A percentile compares a stretch with the other conserved stretches of the same genome.
phyloP scores from a whole-genome alignment of 1,284 basidiomycete species.

The Cerrena zonata region DNA sequence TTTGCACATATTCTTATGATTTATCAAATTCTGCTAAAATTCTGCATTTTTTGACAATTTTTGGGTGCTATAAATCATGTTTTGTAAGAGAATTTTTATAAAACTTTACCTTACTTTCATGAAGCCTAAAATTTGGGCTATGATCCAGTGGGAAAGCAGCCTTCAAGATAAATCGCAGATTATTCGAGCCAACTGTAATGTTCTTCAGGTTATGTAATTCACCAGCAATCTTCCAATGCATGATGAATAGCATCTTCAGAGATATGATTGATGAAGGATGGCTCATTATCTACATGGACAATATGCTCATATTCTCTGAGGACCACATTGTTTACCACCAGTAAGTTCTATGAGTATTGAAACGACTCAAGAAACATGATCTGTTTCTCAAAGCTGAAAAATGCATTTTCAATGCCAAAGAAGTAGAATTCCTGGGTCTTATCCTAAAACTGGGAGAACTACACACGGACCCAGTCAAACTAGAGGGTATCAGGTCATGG shows the following conservation, averaged over 20 bases:
- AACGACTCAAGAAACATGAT: slow-evolving; percentile 23
- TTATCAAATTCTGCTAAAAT: no score
- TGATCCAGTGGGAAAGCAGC: no score
- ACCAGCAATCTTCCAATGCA: slow-evolving; percentile 23
- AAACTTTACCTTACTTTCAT: no score
- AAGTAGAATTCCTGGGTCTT: slow-evolving; percentile 39
- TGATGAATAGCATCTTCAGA: slow-evolving; percentile 20
- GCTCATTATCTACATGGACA: no score
- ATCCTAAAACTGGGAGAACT: slow-evolving; percentile 29
- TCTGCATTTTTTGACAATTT: no score
- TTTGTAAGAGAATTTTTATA: no score
- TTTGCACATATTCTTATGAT: no score
- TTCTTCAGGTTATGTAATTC: slow-evolving; percentile 32
- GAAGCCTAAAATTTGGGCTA: no score
- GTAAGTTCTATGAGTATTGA: slow-evolving; percentile 27
- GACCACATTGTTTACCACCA: slow-evolving; percentile 20
- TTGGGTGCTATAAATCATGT: no score
- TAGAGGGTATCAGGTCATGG: slow-evolving; percentile 32
- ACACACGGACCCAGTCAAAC: slow-evolving; percentile 36
- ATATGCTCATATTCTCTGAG: slow-evolving; percentile 23
- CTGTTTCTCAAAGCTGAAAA: no score
- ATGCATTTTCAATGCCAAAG: no score
- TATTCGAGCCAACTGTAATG: slow-evolving; percentile 24
- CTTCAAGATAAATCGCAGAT: slow-evolving; percentile 25
- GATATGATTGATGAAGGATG: slow-evolving; percentile 12